A percentile compares a stretch with the other conserved stretches of the same genome.
Conservation (phyloP, 2,329 filamentous ascomycete genomes). For the Aspergillus udagawae region DNA sequence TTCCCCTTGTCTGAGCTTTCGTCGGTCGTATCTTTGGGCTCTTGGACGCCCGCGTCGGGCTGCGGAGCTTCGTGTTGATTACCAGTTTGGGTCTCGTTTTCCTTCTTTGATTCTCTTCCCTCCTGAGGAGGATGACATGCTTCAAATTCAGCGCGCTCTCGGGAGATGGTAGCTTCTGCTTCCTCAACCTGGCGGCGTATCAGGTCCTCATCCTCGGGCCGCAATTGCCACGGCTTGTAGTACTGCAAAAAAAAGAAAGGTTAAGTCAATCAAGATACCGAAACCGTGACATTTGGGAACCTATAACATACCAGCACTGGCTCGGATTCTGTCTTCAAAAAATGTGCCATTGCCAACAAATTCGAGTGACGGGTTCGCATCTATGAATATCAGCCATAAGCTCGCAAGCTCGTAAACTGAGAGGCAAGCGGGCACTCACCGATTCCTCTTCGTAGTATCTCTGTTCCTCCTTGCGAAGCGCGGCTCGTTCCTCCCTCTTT, state of each 20-base stretch:
- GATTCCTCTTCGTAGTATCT: conserved; percentile 69
- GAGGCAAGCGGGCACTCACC: conserved; percentile 50
- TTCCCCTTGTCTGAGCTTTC: conserved; percentile 36
- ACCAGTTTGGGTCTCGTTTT: conserved; percentile 23
- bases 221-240: conserved; percentile 79
- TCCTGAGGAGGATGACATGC: conserved; percentile 38
- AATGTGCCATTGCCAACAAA: conserved; percentile 66
- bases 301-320: conserved; percentile 66
- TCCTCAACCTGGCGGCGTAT: conserved; percentile 69
- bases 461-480: conserved; percentile 64
- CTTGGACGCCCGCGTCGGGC: conserved; percentile 14
- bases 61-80: conserved; percentile 18
- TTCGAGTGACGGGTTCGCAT: conserved; percentile 72
- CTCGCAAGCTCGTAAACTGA: neutral
- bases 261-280: conserved; percentile 2
- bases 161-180: conserved; percentile 59
- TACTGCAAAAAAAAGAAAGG: conserved; percentile 52
- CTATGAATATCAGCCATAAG: conserved; percentile 42
- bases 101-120: conserved; percentile 13
- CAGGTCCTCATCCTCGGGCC: conserved; percentile 61
- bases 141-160: conserved; percentile 63
- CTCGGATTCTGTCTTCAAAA: conserved; percentile 65
- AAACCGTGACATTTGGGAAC: neutral
- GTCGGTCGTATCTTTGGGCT: conserved; percentile 40
- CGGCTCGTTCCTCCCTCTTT: conserved; percentile 60